Percentiles rank a stretch among this genome's conserved stretches.
Conservation (phyloP, 1,284 basidiomycete genomes). For the Peniophora sp. region DNA sequence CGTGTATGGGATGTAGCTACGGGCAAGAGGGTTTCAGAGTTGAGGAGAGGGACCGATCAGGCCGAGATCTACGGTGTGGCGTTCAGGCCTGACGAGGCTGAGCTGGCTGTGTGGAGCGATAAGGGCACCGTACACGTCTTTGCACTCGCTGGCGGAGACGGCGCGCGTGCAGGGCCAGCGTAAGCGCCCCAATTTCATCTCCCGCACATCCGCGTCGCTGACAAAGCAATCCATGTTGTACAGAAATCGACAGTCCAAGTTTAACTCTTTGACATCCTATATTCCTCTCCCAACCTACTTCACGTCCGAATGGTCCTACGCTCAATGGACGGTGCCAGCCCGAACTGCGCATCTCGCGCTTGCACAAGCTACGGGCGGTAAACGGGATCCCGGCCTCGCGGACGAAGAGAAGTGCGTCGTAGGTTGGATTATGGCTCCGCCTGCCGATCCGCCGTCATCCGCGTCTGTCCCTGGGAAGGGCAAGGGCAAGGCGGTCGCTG, state of each 20-base stretch:
- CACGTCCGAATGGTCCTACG: constrained; percentile 88
- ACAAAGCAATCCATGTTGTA: constrained; percentile 8
- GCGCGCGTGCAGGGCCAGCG: constrained; percentile 32
- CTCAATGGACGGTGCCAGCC: constrained; percentile 84
- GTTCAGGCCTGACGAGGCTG: constrained; percentile 70
- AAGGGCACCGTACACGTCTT: constrained; percentile 95
- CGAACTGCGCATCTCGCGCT: constrained; percentile 76
- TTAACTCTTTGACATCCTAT: constrained; percentile 69
- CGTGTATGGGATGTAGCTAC: constrained; percentile 81
- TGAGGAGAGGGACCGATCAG: constrained; percentile 83
- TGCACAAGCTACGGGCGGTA: constrained; percentile 47
- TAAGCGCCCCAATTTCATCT: constrained; percentile 29
- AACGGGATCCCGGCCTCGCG: constrained; percentile 52
- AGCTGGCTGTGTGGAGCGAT: constrained; percentile 89
- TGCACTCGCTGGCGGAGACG: constrained; percentile 56
- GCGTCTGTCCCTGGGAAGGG: neutral
- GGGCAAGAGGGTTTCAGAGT: constrained; percentile 73
- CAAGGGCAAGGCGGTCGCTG: constrained; percentile 26
- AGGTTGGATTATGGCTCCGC: constrained; percentile 57
- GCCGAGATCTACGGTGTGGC: constrained; percentile 89
- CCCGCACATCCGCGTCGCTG: constrained; percentile 2
- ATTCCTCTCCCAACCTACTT: constrained; percentile 88
- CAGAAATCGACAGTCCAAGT: constrained; percentile 75
- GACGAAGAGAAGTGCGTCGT: constrained; percentile 83
- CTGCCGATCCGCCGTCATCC: constrained; percentile 37